Percentiles rank a stretch among this genome's conserved stretches.
phyloP scores from a whole-genome alignment of 805 yeast species.

The Saturnispora gosingensis region DNA sequence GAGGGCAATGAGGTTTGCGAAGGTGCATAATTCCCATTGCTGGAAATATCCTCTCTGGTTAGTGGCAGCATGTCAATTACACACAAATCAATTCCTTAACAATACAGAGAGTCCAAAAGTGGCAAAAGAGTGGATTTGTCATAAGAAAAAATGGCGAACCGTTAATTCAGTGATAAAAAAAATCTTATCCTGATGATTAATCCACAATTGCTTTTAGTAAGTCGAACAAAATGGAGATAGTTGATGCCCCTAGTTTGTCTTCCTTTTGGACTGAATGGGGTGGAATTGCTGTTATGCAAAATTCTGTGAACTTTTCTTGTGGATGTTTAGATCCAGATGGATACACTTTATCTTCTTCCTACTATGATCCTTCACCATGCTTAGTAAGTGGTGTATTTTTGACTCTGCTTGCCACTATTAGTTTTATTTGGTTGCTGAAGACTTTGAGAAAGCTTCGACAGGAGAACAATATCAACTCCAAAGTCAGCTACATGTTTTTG shows the following conservation, averaged over 20 bases:
- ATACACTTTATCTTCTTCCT: constrained; percentile 30
- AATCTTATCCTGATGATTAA: neutral
- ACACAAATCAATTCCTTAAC: neutral
- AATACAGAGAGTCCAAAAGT: neutral
- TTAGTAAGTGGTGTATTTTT: constrained; percentile 37
- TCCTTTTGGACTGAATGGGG: constrained; percentile 4
- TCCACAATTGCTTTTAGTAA: neutral
- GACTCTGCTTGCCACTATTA: constrained; percentile 28
- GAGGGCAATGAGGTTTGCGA: constrained; percentile 13
- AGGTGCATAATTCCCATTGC: constrained; percentile 5
- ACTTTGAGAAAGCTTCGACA: constrained; percentile 30
- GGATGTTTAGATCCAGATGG: constrained; percentile 37
- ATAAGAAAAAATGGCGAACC: neutral
- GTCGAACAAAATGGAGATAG: neutral
- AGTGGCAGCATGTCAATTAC: constrained; percentile 10
- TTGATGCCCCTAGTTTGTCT: neutral
- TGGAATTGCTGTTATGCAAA: neutral
- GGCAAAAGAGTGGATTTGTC: neutral
- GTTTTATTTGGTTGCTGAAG: constrained; percentile 31
- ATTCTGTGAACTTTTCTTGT: constrained; percentile 9
- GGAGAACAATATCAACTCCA: constrained; percentile 23
- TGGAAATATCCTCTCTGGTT: constrained; percentile 15
- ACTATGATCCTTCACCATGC: constrained; percentile 45
- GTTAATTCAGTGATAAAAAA: neutral
- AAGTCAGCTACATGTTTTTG: constrained; percentile 32